Evolutionary conservation across 768 basidiomycete genomes (phyloP).

Genomic region (Neoboletus subvelutipes): DNA sequence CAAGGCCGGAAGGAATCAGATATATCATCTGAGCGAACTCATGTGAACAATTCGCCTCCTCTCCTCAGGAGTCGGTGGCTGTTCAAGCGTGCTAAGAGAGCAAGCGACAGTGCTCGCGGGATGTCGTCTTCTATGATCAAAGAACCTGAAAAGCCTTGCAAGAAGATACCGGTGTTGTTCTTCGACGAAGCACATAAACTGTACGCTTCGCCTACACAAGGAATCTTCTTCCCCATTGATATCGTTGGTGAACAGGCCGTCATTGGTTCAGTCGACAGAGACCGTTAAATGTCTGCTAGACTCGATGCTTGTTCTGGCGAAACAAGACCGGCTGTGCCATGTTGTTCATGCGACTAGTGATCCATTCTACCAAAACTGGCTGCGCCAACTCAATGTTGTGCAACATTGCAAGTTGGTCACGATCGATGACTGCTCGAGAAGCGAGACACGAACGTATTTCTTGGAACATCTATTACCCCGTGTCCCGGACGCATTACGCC

Average conservation of each 20-base stretch:
- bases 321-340: slow-evolving; percentile 83
- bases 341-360: slow-evolving; percentile 82
- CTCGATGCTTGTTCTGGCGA: slow-evolving; percentile 83
- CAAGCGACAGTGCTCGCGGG: slow-evolving; percentile 31
- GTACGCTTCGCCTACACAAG: slow-evolving; percentile 37
- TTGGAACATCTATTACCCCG: slow-evolving; percentile 61
- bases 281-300: slow-evolving; percentile 85
- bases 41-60: slow-evolving; percentile 35
- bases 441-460: slow-evolving; percentile 68
- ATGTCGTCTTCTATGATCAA: slow-evolving; percentile 32
- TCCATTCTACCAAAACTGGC: slow-evolving; percentile 83
- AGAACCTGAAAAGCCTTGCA: slow-evolving; percentile 40
- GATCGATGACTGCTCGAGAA: slow-evolving; percentile 75
- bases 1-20: slow-evolving; percentile 31
- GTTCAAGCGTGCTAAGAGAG: slow-evolving; percentile 27
- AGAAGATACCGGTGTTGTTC: slow-evolving; percentile 79
- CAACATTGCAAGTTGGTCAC: slow-evolving; percentile 86
- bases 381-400: slow-evolving; percentile 76
- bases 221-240: neutral
- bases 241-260: slow-evolving; percentile 47
- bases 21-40: slow-evolving; percentile 43
- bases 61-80: slow-evolving; percentile 30
- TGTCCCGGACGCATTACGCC: slow-evolving; percentile 61
- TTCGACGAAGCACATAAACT: slow-evolving; percentile 86
- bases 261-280: slow-evolving; percentile 72